Evolutionary conservation across 306 rosid genomes (phyloP).

Genomic region (Fragaria ananassa): DNA sequence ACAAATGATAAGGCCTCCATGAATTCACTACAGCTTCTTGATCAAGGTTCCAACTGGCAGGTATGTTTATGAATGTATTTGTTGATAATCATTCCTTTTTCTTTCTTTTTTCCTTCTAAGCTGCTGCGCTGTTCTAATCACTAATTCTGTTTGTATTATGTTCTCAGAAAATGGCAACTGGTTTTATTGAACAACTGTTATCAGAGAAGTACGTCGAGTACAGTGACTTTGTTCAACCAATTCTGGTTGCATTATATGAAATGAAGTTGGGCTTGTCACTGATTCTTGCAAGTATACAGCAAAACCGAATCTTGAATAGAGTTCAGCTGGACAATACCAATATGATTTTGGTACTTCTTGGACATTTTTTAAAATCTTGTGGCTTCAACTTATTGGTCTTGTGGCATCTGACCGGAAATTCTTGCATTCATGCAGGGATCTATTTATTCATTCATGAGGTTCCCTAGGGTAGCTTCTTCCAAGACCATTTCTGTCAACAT

Average conservation of each 20-base stretch:
- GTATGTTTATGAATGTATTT: slow-evolving; percentile 29
- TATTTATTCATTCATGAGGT: slow-evolving; percentile 65
- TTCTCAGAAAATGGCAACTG: slow-evolving; percentile 58
- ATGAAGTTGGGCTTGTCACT: slow-evolving; percentile 80
- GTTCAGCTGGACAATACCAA: slow-evolving; percentile 38
- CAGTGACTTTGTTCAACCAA: slow-evolving; percentile 74
- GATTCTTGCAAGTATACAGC: slow-evolving; percentile 46
- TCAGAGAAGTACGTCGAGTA: slow-evolving; percentile 46
- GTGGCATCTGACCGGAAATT: slow-evolving; percentile 24
- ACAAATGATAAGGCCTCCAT: slow-evolving; percentile 48
- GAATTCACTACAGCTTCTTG: slow-evolving; percentile 43
- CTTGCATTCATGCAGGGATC: slow-evolving; percentile 48
- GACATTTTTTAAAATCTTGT: slow-evolving; percentile 1
- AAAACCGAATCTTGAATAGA: slow-evolving; percentile 31
- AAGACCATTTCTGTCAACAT: slow-evolving; percentile 39
- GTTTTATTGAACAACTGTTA: slow-evolving; percentile 57
- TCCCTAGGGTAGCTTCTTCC: slow-evolving; percentile 55
- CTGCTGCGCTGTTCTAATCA: not conserved
- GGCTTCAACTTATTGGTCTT: slow-evolving; percentile 15
- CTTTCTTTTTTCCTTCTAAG: not conserved
- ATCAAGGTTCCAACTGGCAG: slow-evolving; percentile 65
- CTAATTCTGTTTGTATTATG: slow-evolving; percentile 14
- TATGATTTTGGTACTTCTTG: slow-evolving; percentile 48
- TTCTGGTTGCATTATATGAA: slow-evolving; percentile 88
- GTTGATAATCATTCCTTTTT: not conserved